phyloP scores from a whole-genome alignment of 257 asterid genomes.

The Ehretia macrophylla region DNA sequence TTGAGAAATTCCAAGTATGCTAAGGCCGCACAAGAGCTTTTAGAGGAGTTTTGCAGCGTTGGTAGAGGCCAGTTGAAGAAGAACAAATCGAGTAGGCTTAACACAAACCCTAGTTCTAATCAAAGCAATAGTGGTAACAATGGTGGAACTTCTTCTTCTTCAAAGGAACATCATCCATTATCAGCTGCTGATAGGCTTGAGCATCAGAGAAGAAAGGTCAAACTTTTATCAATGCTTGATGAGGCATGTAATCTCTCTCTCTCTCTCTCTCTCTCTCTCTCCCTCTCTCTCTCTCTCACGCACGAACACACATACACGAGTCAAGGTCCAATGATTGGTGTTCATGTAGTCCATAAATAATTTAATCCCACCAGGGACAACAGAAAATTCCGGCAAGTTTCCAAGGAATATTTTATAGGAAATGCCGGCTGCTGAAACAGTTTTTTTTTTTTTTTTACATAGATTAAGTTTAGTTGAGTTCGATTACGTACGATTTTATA shows the following conservation, averaged over 20 bases:
- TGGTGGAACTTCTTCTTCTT: conserved; percentile 38
- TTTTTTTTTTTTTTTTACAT: conserved; percentile 25
- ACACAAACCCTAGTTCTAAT: conserved; percentile 44
- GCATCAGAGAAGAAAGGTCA: conserved; percentile 96
- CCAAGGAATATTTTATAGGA: conserved; percentile 17
- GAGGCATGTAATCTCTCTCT: conserved; percentile 62
- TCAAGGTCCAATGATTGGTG: conserved; percentile 36
- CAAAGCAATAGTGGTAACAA: conserved; percentile 17
- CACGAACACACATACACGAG: neutral
- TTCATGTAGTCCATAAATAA: conserved; percentile 26
- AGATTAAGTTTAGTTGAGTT: conserved; percentile 26
- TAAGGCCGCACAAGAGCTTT: conserved; percentile 75
- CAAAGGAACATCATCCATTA: conserved; percentile 55
- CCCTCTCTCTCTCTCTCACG: neutral
- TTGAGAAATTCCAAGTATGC: conserved; percentile 70
- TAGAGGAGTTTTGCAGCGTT: conserved; percentile 93
- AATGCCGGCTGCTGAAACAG: conserved; percentile 46
- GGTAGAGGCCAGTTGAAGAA: conserved; percentile 77
- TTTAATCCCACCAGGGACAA: conserved; percentile 13
- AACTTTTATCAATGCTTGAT: conserved; percentile 94
- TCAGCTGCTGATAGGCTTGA: conserved; percentile 87
- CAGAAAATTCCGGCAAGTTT: conserved; percentile 33
- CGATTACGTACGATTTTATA: conserved; percentile 14
- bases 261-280: conserved; percentile 12
- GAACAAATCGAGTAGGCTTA: conserved; percentile 32